Evolutionary conservation across 2,329 filamentous ascomycete species (phyloP).

Genomic region (Claviceps sp.): DNA sequence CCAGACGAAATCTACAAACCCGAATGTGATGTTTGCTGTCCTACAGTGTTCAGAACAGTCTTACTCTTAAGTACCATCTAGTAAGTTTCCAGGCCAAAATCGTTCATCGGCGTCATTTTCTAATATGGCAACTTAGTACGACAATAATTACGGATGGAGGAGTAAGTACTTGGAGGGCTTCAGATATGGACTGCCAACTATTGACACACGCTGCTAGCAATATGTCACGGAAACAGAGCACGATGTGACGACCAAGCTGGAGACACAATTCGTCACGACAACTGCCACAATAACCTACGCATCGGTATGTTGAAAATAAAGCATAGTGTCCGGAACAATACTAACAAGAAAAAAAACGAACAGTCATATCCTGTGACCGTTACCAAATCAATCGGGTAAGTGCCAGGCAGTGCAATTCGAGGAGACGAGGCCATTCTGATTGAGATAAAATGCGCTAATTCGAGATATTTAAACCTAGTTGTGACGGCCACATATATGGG

Average conservation of each 20-base stretch:
- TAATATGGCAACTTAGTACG: slow-evolving; percentile 1
- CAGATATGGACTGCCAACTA: background rate
- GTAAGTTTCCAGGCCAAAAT: slow-evolving; percentile 1
- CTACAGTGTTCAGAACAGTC: slow-evolving; percentile 3
- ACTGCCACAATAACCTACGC: slow-evolving; percentile 8
- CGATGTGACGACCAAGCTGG: slow-evolving; percentile 10
- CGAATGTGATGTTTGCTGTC: slow-evolving; percentile 1
- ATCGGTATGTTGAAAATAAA: slow-evolving; percentile 5
- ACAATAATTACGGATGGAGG: slow-evolving; percentile 5
- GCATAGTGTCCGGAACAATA: background rate
- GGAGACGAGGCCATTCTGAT: background rate
- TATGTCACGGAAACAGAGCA: slow-evolving; percentile 7
- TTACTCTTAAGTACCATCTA: slow-evolving; percentile 1
- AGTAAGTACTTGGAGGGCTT: background rate
- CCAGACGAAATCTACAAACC: slow-evolving; percentile 1
- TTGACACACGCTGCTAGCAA: slow-evolving; percentile 5
- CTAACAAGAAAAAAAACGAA: slow-evolving; percentile 2
- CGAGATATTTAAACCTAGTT: background rate
- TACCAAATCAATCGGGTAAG: slow-evolving; percentile 9
- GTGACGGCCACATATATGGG: background rate
- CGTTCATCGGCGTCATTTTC: background rate
- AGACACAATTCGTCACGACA: slow-evolving; percentile 10
- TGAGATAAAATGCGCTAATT: background rate
- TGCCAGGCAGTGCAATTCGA: background rate
- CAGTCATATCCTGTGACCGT: slow-evolving; percentile 14